phyloP scores from a whole-genome alignment of 1,284 basidiomycete genomes.

The Afroboletus lepidellus region DNA sequence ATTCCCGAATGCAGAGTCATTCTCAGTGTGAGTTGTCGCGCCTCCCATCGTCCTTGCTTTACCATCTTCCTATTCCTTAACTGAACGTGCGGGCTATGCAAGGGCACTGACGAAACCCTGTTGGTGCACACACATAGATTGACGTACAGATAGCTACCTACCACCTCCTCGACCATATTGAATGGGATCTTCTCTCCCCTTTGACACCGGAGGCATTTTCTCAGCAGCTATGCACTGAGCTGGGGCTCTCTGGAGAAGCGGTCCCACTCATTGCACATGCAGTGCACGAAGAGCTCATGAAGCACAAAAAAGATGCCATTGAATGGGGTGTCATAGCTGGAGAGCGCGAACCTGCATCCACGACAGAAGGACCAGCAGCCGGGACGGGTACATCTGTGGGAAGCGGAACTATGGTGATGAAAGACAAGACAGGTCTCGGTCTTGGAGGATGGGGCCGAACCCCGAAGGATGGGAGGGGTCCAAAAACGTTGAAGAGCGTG shows the following conservation, averaged over 20 bases:
- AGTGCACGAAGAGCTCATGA: conserved; percentile 91
- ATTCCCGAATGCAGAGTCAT: conserved; percentile 87
- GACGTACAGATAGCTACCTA: conserved; percentile 96
- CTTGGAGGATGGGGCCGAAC: conserved; percentile 68
- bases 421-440: conserved; percentile 77
- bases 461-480: conserved; percentile 70
- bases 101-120: conserved; percentile 16
- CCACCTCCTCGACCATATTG: conserved; percentile 92
- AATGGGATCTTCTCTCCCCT: conserved; percentile 95
- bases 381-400: conserved; percentile 30
- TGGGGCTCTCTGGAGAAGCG: conserved; percentile 88
- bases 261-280: conserved; percentile 88
- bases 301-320: conserved; percentile 92
- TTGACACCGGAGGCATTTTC: conserved; percentile 91
- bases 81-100: conserved; percentile 16
- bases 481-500: conserved; percentile 81
- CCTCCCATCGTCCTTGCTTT: background rate
- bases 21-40: conserved; percentile 66
- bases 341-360: conserved; percentile 38
- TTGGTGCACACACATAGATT: conserved; percentile 54
- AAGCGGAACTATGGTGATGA: conserved; percentile 43
- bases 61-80: conserved; percentile 15
- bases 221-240: conserved; percentile 76
- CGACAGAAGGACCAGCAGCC: conserved; percentile 15
- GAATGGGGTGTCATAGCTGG: conserved; percentile 86